Conservation (phyloP, 1,284 basidiomycete genomes). For the Ustilago tritici region DNA sequence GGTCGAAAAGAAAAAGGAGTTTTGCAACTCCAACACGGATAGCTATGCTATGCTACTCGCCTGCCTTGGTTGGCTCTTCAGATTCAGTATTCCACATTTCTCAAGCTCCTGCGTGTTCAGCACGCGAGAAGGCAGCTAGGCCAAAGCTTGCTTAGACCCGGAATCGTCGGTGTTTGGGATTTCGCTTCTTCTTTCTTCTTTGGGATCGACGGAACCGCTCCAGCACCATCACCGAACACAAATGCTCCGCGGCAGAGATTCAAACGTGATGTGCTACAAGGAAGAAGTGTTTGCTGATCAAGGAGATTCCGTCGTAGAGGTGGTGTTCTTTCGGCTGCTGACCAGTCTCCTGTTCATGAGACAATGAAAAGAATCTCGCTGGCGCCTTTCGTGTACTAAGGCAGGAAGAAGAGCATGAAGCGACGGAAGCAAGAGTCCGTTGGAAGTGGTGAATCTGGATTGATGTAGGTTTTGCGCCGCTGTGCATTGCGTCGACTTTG, state of each 20-base stretch:
- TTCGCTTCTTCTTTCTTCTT: background rate
- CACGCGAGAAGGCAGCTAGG: slow-evolving; percentile 3
- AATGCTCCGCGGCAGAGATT: background rate
- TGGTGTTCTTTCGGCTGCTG: too few species aligned
- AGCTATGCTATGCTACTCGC: slow-evolving; percentile 1
- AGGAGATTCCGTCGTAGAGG: background rate
- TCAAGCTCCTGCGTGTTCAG: slow-evolving; percentile 12
- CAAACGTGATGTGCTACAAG: background rate
- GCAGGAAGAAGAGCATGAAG: background rate
- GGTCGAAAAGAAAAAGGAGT: background rate
- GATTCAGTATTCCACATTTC: background rate
- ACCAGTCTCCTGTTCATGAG: too few species aligned
- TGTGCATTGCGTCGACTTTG: background rate
- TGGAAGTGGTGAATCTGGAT: background rate
- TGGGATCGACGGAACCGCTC: background rate
- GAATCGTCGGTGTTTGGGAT: slow-evolving; percentile 1
- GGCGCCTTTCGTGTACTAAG: background rate
- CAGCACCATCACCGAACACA: background rate
- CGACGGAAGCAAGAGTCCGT: background rate
- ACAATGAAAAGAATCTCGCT: too few species aligned
- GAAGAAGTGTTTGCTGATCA: background rate
- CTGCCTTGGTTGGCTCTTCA: slow-evolving; percentile 8
- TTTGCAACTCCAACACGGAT: slow-evolving; percentile 34
- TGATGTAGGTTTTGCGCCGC: background rate
- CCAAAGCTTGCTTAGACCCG: background rate